Evolutionary conservation across 495 filamentous ascomycete genomes (phyloP), one percentile per base, ranked within the genome.

Genomic region (Penicillium lagena): DNA sequence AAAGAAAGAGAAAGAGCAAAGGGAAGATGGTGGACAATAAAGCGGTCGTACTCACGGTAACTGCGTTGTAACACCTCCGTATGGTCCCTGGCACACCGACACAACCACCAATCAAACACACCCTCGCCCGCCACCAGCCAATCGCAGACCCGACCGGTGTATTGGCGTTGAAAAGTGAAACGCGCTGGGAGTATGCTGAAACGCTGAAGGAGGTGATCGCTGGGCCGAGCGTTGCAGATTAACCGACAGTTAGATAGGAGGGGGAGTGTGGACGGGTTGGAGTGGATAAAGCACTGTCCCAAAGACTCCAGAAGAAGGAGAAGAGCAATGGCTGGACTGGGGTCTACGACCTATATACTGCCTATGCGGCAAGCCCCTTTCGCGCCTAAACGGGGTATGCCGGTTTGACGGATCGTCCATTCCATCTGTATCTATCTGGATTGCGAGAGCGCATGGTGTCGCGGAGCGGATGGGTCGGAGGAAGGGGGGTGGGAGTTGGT

Each of bases 161-260:
- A 42, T 40, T 35, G 42, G 41, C 46, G 46, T 12, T 29, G 42
- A 51, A 27, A 47, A 42, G 52, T 68, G 65, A 68, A 68, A 68
- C 65, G 50, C 33, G 42, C 50, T 49, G 39, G 34, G 50, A 51
- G 39, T 46, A 44, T 33, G 54, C 49, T 68, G 64, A 67, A 68
- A 67, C 65, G 42, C 55, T 51, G 29, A 40, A 46, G 37, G 36
- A 39, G 49, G 28, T 31, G 48, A 56, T 56, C 56, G 30, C 48
- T 33, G 42, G 29, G 41, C 37, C 45, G 37, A 47, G 37, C 49
- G 49, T 55, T 51, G 54, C 57, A 60, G 49, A 41, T 55, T 52
- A 17, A 45, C 40, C 29, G 39, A 40, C 33, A 12, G 12, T 15
- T 22, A 13, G 14, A 12, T n/a, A 29, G n/a, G 11, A 15, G 4